Evolutionary conservation across 176 grass and related monocot species (phyloP).

Genomic region (Miscanthus lutarioriparius): DNA sequence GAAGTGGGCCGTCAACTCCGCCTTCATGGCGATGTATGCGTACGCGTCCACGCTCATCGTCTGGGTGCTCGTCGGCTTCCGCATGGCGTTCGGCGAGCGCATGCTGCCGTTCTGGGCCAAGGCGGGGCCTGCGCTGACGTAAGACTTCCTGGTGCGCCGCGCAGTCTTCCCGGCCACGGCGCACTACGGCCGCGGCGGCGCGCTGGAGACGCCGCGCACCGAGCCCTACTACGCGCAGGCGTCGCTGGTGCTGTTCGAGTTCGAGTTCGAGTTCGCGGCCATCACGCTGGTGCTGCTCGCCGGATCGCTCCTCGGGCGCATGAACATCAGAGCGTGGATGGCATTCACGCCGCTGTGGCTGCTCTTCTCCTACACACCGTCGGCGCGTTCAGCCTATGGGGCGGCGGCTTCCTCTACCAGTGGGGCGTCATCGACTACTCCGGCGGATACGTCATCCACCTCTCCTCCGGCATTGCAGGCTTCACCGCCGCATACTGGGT

Average conservation of each 20-base stretch:
- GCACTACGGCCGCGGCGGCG: constrained; percentile 43
- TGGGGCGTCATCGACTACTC: constrained; percentile 95
- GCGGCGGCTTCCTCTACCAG: constrained; percentile 75
- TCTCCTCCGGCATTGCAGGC: constrained; percentile 74
- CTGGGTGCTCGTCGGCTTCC: constrained; percentile 76
- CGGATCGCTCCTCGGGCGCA: constrained; percentile 66
- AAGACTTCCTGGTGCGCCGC: constrained; percentile 48
- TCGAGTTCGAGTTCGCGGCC: constrained; percentile 71
- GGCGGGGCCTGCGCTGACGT: constrained; percentile 45
- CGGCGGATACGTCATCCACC: constrained; percentile 89
- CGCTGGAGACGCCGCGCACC: constrained; percentile 36
- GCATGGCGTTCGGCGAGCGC: constrained; percentile 72
- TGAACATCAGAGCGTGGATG: constrained; percentile 92
- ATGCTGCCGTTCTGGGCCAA: constrained; percentile 83
- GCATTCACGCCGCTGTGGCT: constrained; percentile 72
- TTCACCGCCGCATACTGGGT: constrained; percentile 92
- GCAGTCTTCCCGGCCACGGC: constrained; percentile 56
- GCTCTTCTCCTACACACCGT: constrained; percentile 74
- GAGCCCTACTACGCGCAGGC: constrained; percentile 77
- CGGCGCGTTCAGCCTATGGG: constrained; percentile 75
- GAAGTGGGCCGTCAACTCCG: constrained; percentile 80
- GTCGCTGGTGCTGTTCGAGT: constrained; percentile 72
- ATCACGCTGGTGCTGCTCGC: constrained; percentile 78
- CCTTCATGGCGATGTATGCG: constrained; percentile 85
- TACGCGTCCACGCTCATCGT: constrained; percentile 72